Percentiles rank a stretch among this genome's conserved stretches.
phyloP scores from a whole-genome alignment of 1,284 basidiomycete genomes.

The Cystobasidiaceae sp. region DNA sequence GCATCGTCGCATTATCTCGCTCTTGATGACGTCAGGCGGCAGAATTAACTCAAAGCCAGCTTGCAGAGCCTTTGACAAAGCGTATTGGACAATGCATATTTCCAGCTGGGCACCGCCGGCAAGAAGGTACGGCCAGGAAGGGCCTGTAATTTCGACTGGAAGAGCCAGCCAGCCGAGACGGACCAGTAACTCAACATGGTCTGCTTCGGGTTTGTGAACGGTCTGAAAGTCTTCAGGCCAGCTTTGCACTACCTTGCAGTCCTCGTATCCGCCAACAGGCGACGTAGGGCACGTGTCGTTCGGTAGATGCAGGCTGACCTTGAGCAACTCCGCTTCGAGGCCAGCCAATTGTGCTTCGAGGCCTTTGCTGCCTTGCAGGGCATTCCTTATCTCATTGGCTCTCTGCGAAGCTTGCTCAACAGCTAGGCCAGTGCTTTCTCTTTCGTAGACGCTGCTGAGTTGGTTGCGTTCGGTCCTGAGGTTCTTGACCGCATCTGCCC shows the following conservation, averaged over 20 bases:
- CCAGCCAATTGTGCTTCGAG: slow-evolving; percentile 54
- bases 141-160: slow-evolving; percentile 71
- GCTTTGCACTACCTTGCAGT: slow-evolving; percentile 56
- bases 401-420: slow-evolving; percentile 28
- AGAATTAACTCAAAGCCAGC: slow-evolving; percentile 71
- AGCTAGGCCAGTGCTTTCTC: slow-evolving; percentile 11
- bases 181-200: slow-evolving; percentile 46
- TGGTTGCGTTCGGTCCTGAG: slow-evolving; percentile 2
- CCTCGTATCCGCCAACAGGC: slow-evolving; percentile 68
- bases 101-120: slow-evolving; percentile 82
- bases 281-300: slow-evolving; percentile 75
- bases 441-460: slow-evolving; percentile 13
- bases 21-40: slow-evolving; percentile 84
- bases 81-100: slow-evolving; percentile 80
- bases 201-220: slow-evolving; percentile 30
- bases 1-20: slow-evolving; percentile 78
- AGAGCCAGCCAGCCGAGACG: slow-evolving; percentile 70
- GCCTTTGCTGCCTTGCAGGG: background rate
- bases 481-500: background rate
- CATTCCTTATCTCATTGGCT: slow-evolving; percentile 48
- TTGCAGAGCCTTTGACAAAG: slow-evolving; percentile 64
- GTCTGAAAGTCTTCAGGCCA: background rate
- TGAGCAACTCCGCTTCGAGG: slow-evolving; percentile 59
- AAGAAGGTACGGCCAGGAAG: slow-evolving; percentile 85
- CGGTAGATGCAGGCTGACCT: slow-evolving; percentile 65